These are phyloP conservation scores for Hymenoscyphus occultus DNA, from an alignment of 2,329 filamentous ascomycete species.

Conservation along the genomic window DNA sequence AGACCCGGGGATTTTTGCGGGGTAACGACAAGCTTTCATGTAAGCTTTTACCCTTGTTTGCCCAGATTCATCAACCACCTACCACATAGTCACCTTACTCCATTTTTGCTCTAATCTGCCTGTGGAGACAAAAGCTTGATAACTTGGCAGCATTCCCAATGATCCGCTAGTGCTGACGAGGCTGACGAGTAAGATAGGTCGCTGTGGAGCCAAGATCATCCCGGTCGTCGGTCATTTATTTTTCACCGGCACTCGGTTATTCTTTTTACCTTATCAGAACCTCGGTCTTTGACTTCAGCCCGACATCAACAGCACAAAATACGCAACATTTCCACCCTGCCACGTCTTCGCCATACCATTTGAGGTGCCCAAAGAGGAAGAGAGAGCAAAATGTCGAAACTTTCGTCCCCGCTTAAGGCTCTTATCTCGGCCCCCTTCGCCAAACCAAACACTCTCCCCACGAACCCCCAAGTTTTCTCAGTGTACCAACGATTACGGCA, in stretches of 20 bases:
- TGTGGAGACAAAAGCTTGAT: no score
- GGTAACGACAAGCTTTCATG: no score
- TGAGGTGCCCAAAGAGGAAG: neutral
- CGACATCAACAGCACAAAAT: neutral
- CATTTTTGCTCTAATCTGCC: no score
- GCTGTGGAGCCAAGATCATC: neutral
- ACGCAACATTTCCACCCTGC: neutral
- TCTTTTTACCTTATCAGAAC: constrained; percentile 3
- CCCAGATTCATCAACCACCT: no score
- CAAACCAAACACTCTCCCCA: constrained; percentile 61
- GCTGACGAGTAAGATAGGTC: neutral
- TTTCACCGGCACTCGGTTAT: neutral
- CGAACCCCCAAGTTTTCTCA: constrained; percentile 59
- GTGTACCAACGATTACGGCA: constrained; percentile 63
- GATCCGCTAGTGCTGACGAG: neutral
- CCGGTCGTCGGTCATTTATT: neutral
- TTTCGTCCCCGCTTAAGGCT: constrained; percentile 67
- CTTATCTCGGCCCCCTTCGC: constrained; percentile 70
- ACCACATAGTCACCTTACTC: no score
- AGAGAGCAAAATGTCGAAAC: constrained; percentile 60
- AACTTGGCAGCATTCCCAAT: neutral
- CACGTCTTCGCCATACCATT: neutral
- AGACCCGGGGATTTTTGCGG: no score
- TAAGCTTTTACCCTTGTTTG: no score
- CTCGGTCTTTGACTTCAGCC: constrained; percentile 1